Base-by-base conservation (phyloP, 2,329 filamentous ascomycete species). In the Colletotrichum tamarilloi region DNA sequence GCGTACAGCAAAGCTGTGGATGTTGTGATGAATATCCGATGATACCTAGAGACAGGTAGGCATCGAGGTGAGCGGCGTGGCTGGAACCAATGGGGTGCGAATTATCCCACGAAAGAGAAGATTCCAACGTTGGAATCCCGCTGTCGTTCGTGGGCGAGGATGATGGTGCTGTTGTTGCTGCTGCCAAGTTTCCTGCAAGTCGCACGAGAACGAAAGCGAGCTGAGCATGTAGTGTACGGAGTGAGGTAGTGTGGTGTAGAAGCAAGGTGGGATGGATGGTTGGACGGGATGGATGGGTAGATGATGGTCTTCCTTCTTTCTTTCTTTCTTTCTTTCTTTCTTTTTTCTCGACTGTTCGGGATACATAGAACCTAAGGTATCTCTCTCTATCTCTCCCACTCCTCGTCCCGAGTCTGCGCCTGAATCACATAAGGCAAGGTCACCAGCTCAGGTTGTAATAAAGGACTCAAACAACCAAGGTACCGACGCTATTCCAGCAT, bases 131-230 rank as follows among this genome's bases (percentile, higher is more conserved):
- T n/a, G 42, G 16, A 30, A 30, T 32, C 22, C 53, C 9, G 52
- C 14, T 22, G 35, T 58, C 28, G 28, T 49, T 22, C 35, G 64
- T 9, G 5, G 16, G 8, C 9, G 32, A 26, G 24, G 57, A n/a
- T 38, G 58, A 38, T 9, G 60, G 38, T 58, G 28, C 11, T 26
- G 26, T 49, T 49, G 62, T 24, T 67, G n/a, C 26, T 35, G 38
- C 65, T 63, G 65, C 69, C 69, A 72, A 59, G 65, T 72, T 68
- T 63, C 7, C 46, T 52, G 58, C 62, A 46, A 24, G 53, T 57
- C 30, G 69, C 66, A 63, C 58, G 65, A 68, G 57, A 62, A 55
- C 58, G 69, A 72, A 49, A 63, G 22, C 58, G 65, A 72, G 26
- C 42, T n/a, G 42, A 49, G 19, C 7, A 49, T n/a, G 55, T 14